Base-by-base conservation (phyloP, 73 alveolate genomes). In the Paramecium primaurelia region DNA sequence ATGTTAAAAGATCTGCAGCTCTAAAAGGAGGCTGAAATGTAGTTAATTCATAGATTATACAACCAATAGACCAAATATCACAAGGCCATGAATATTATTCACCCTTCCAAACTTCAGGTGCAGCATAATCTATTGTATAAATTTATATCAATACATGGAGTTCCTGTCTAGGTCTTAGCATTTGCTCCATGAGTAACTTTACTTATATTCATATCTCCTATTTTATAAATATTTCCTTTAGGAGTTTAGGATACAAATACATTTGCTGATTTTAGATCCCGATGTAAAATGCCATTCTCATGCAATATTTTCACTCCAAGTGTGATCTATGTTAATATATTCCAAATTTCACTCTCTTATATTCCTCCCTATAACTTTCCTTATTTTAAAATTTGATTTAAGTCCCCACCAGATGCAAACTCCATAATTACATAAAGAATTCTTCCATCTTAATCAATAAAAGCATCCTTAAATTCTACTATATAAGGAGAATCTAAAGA, bases 51-150 rank as follows among this genome's bases (percentile, higher is more conserved):
- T 98, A 96, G 69, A 98, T 93, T 3, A 98, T 96, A 58, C 99
- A 97, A n/a, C 99, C 99, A 22, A 98, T 93, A 75, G 98, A 93
- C 99, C 98, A 98, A 7, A 98, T 96, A 91, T 98, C 99, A 85
- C 99, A 94, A 75, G 96, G 96, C 91, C 95, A 93, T 59, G 96
- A 98, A 93, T 98, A 98, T 51, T 97, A 92, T 51, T 93, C 92
- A 32, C 95, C 98, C 84, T 95, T 94, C 97, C 97, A 96, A 4
- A 96, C 97, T 80, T 96, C 98, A 6, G 98, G 98, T 47, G 96
- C 88, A 12, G 98, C 97, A 83, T 96, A 40, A 96, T 49, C 59
- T 49, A 49, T 22, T 59, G 22, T 59, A 16, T 22, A 26, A 0
- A 32, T 32, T 25, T 5, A 49, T 49, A 49, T 49, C 22, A 4